Base-by-base conservation (phyloP, 1,284 basidiomycete species). In the Trametes pubescens region DNA sequence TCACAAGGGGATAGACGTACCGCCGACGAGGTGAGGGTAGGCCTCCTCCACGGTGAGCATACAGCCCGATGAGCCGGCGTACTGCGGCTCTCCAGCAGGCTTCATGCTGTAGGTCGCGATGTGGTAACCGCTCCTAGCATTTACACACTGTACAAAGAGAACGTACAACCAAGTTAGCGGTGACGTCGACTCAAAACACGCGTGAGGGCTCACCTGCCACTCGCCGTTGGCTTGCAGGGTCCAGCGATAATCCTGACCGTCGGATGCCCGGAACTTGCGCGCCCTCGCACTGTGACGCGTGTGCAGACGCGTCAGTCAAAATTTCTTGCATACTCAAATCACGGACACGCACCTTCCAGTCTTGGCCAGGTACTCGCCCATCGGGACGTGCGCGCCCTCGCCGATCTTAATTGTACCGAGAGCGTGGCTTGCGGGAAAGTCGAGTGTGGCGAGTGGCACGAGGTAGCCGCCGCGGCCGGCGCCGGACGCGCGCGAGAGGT, bases 11-110 rank as follows among this genome's bases (percentile, higher is more conserved):
- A 26, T 22, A 34, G 4, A 72, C 81, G 65, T 68, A 87, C 88
- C 88, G 60, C 79, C 78, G 37, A 83, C 83, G 54, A 89, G 77
- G 60, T 84, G 79, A 5, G 79, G 80, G 59, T 83, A 89, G 18
- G 79, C 77, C 65, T 90, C 88, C 48, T 87, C 86, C n/a, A 90
- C 80, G 32, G 83, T 86, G 59, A 90, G 75, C 75, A 84, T 83
- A 62, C 85, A 86, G 3, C 87, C 86, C 6, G 86, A 87, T 0
- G 86, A 87, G 51, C 75, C 71, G 6, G 59, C 55, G 67, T 88
- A 88, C 21, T 79, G 78, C 4, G 86, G 85, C 69, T 89, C 87
- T 29, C 83, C 84, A 0, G 81, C 75, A 18, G 80, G 73, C 65
- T 86, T 87, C 61, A 86, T 78, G 69, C 80, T 82, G 72, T 89